Evolutionary conservation across 768 basidiomycete species (phyloP), one percentile per base, ranked within the genome.

Genomic region (Solioccasus polychromus): DNA sequence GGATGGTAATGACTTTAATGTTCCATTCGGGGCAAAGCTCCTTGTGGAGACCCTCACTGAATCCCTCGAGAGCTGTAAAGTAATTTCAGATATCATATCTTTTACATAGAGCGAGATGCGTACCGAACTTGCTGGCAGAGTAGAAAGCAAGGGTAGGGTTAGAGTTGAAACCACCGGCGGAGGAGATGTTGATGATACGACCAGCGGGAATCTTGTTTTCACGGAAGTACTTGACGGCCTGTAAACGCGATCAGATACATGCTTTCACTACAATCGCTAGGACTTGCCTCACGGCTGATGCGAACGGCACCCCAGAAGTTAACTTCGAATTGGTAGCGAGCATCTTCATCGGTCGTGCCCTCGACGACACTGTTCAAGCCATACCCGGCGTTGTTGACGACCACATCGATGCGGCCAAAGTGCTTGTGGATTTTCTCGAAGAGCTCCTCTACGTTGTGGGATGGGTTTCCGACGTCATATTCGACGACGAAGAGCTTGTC

Each of bases 331-430:
- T 61, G 51, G 35, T 36, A 20, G 3, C 64, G 60, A 0, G 59
- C 66, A 8, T 55, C 57, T 29, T 54, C 57, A 15, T 67, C 60
- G 8, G 42, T 52, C 10, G 53, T 52, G 9, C 39, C 40, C 37
- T 68, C 67, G 10, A 64, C 54, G 32, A 68, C 61, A 8, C 54
- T 47, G 12, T 45, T 42, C 23, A 56, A n/a, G 2, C 38, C 56
- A 25, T 53, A 57, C 6, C 51, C 67, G 0, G 67, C 68, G 14
- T 70, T 70, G 53, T 66, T 69, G 41, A 61, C 57, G 12, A 70
- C 61, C 24, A 66, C 55, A 32, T 69, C 67, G 12, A 69, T 23
- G 5, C 62, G 57, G 11, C 62, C 62, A 49, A 69, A 69, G 34
- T 55, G 44, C 3, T 24, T 36, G 29, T 54, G 54, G 10, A 58